Evolutionary conservation across 2,329 filamentous ascomycete genomes (phyloP), one percentile per base, ranked within the genome.

Genomic region (Botrytis fragariae): DNA sequence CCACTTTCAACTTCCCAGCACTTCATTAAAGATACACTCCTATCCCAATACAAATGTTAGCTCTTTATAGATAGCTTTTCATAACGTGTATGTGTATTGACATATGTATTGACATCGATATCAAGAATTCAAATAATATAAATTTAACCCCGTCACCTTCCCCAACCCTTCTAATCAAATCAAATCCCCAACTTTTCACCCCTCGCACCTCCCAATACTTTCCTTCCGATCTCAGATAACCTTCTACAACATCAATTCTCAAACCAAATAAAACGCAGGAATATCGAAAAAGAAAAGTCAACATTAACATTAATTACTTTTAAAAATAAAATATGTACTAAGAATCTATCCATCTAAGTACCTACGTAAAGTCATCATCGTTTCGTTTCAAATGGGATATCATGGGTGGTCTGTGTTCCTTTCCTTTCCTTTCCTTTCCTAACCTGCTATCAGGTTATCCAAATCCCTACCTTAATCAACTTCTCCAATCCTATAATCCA

Each of bases 301-400:
- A 48, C 10, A 68, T 68, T 42, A 68, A 42, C 18, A 68, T 68
- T 68, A 57, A 42, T 32, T 54, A 7, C 12, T 29, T 57, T 16
- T 32, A 57, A n/a, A 57, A n/a, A 68, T 10, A 57, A 25, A 37
- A 25, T 42, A 57, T 57, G 9, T 22, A 42, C 35, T 7, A 42
- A 68, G 18, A 57, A 32, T 57, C 65, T 57, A 57, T 68, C 9
- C 9, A 48, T n/a, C 25, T 12, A 42, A 68, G 25, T 42, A 32
- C 29, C 25, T 39, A 42, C n/a, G 65, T 25, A 32, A 68, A 57
- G 65, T 32, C 48, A 32, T 57, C 48, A 42, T 48, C 45, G 20
- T 45, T 22, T 68, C 48, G 37, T 20, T 29, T 68, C 35, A 39
- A 68, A 42, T 54, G 45, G 62, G 64, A 68, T 54, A 68, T 64